Percentiles rank a stretch among this genome's conserved stretches.
Conservation (phyloP, 2,329 filamentous ascomycete species). For the Ophiostoma ips region DNA sequence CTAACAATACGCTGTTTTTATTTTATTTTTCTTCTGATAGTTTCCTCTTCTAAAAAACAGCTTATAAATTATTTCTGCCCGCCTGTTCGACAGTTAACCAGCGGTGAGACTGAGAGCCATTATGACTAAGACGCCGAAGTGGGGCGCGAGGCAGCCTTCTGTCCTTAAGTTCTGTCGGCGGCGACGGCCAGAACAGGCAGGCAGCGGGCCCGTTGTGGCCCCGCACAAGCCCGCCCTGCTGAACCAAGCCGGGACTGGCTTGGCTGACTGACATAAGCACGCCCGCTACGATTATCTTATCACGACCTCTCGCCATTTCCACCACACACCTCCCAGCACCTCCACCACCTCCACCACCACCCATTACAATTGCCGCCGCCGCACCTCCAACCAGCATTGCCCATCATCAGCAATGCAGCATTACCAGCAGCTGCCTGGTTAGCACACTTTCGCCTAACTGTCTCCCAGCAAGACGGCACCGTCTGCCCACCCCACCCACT, state of each 20-base stretch:
- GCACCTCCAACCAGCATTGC: background rate
- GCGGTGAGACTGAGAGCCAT: too few species aligned
- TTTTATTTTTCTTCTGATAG: too few species aligned
- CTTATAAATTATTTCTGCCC: too few species aligned
- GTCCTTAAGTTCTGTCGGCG: too few species aligned
- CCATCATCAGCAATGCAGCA: background rate
- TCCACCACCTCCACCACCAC: background rate
- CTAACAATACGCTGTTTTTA: too few species aligned
- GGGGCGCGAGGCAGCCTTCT: background rate
- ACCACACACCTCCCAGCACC: background rate
- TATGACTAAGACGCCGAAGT: too few species aligned
- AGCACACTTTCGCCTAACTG: background rate
- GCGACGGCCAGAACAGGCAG: background rate
- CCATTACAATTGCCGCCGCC: background rate
- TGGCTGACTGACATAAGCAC: background rate
- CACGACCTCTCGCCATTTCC: constrained; percentile 1
- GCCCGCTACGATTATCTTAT: too few species aligned
- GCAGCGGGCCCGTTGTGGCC: background rate
- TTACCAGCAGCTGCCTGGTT: background rate
- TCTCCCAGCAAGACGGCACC: background rate
- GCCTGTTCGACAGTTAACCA: too few species aligned
- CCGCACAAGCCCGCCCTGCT: too few species aligned
- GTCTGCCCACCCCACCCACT: too few species aligned
- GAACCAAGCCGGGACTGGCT: too few species aligned
- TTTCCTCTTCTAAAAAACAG: too few species aligned